Conservation (phyloP, 1,284 basidiomycete genomes). For the Hymenochaete sp. region DNA sequence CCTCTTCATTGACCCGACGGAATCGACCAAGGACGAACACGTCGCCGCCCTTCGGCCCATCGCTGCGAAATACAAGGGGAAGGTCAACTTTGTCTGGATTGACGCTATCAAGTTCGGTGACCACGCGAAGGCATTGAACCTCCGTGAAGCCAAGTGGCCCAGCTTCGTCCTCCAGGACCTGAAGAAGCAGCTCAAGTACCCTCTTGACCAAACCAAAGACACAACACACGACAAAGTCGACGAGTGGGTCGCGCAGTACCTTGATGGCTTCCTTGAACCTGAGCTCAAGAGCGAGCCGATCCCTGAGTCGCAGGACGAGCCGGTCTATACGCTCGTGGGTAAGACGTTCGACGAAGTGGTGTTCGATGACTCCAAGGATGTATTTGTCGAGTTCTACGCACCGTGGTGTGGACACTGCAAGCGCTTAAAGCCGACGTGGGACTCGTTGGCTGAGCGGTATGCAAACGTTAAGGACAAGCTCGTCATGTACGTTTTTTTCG, state of each 20-base stretch:
- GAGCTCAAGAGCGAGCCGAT: conserved; percentile 88
- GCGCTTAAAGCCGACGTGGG: conserved; percentile 92
- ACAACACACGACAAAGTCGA: conserved; percentile 49
- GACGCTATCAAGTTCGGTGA: conserved; percentile 93
- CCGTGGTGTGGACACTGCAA: conserved; percentile 98
- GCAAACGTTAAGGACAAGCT: conserved; percentile 69
- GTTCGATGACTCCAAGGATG: conserved; percentile 84
- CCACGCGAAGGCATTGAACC: conserved; percentile 92
- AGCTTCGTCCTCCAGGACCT: conserved; percentile 91
- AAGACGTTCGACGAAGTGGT: conserved; percentile 86
- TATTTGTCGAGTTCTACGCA: conserved; percentile 96
- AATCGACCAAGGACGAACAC: conserved; percentile 56
- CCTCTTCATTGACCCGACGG: conserved; percentile 83
- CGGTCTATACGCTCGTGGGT: conserved; percentile 80
- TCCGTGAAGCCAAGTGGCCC: conserved; percentile 81
- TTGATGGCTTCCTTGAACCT: conserved; percentile 70
- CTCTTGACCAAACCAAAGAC: conserved; percentile 63
- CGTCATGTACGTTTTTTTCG: conserved; percentile 55
- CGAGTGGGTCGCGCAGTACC: conserved; percentile 58
- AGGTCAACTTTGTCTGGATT: conserved; percentile 98
- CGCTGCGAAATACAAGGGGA: conserved; percentile 75
- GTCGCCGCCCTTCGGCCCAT: conserved; percentile 68
- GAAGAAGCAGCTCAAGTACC: conserved; percentile 81
- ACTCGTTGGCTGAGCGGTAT: conserved; percentile 84
- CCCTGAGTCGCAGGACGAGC: conserved; percentile 76